Percentiles rank a stretch among this genome's conserved stretches.
phyloP scores from a whole-genome alignment of 75 land plant genomes.

The Picea sitchensis region DNA sequence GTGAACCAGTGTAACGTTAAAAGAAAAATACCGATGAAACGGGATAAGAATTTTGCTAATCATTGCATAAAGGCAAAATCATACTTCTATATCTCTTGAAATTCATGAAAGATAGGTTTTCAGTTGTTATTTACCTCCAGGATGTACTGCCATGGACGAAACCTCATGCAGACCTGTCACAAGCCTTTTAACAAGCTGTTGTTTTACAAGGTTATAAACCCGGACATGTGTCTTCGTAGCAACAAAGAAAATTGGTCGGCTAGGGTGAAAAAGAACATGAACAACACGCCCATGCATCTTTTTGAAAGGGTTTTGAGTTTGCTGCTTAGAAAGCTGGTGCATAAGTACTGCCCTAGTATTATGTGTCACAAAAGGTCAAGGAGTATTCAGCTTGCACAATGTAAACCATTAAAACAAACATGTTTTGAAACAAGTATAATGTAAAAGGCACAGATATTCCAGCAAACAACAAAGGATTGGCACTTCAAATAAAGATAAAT shows the following conservation, averaged over 20 bases:
- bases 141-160: conserved; percentile 91
- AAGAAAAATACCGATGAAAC: neutral
- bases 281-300: conserved; percentile 86
- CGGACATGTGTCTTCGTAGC: conserved; percentile 86
- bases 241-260: conserved; percentile 69
- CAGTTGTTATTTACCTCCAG: conserved; percentile 52
- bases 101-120: neutral
- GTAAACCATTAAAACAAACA: neutral
- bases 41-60: neutral
- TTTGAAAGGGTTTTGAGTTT: conserved; percentile 72
- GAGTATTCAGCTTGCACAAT: neutral
- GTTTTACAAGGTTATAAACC: conserved; percentile 81
- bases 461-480: neutral
- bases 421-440: neutral
- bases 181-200: conserved; percentile 79
- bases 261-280: conserved; percentile 78
- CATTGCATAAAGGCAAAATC: neutral
- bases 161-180: conserved; percentile 81
- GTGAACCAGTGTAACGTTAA: neutral
- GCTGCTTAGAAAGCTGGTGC: conserved; percentile 92
- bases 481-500: neutral
- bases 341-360: conserved; percentile 83
- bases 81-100: neutral
- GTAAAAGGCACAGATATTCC: neutral
- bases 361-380: conserved; percentile 56